A percentile compares a stretch with the other conserved stretches of the same genome.
phyloP scores from a whole-genome alignment of 1,284 basidiomycete genomes.

The Pseudozyma pruni region DNA sequence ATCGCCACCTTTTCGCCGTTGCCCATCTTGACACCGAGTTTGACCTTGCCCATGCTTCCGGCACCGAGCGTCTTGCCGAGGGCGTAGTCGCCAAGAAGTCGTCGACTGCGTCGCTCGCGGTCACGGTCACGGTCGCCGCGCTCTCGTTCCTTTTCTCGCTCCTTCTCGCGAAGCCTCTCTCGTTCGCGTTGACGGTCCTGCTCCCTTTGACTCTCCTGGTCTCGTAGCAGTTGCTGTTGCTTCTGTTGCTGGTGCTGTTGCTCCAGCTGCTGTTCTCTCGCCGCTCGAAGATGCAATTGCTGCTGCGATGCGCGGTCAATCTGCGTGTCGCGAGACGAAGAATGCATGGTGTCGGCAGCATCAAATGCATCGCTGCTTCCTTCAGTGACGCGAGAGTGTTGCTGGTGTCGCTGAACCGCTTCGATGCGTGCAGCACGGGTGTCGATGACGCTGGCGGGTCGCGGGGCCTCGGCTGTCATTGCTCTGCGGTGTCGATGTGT shows the following conservation, averaged over 20 bases:
- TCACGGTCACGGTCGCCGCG: constrained; percentile 47
- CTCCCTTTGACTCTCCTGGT: constrained; percentile 26
- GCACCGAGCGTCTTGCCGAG: constrained; percentile 96
- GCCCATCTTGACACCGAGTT: constrained; percentile 88
- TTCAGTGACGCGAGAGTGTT: constrained; percentile 27
- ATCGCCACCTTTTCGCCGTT: constrained; percentile 97
- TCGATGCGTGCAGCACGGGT: constrained; percentile 36
- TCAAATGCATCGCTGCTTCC: constrained; percentile 41
- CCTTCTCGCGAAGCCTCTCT: constrained; percentile 29
- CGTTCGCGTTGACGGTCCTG: constrained; percentile 24
- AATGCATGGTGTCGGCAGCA: constrained; percentile 27
- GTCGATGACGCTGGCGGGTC: constrained; percentile 55
- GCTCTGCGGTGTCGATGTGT: constrained; percentile 32
- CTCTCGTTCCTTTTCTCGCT: constrained; percentile 31
- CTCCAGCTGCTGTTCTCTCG: constrained; percentile 29
- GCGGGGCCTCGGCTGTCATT: constrained; percentile 43
- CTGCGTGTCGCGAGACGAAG: constrained; percentile 40
- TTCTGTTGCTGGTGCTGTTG: constrained; percentile 23
- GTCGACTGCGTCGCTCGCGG: constrained; percentile 51
- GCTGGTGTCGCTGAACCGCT: constrained; percentile 38
- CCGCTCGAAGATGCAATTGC: constrained; percentile 28
- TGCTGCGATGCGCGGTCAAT: constrained; percentile 40
- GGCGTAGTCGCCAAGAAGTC: constrained; percentile 85
- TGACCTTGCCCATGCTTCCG: constrained; percentile 99
- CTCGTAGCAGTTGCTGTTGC: constrained; percentile 24